Base-by-base conservation (phyloP, 2,329 filamentous ascomycete genomes). In the Paracoccidioides lutzii region DNA sequence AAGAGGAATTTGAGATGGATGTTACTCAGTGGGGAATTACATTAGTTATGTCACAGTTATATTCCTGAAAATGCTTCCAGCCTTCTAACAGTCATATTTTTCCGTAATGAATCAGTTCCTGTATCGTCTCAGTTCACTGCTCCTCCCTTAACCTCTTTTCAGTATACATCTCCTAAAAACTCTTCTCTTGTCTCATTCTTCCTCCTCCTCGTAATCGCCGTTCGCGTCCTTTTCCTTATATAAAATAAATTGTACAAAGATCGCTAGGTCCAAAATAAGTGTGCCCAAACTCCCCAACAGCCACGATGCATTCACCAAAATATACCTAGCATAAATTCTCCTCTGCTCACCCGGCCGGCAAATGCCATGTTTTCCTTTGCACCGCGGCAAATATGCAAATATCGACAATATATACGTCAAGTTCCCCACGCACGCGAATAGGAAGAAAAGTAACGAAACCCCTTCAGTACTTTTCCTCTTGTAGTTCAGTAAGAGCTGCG, bases 381-480 rank as follows among this genome's bases (percentile, higher is more conserved):
- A 95, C 35, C 79, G 75, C 0, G 90, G 88, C 57, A 90, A 88
- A 66, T 90, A 97, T 0, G 90, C 90, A 60, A 97, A 79, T 62
- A 98, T 97, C 41, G 85, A 90, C 41, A 95, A 75, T 15, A 96
- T 90, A 65, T 94, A 97, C 0, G 90, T 96, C 61, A 95, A 71
- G 69, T 98, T 98, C 2, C 93, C 93, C 5, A 97, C 81, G 67
- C 91, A 97, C 4, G 93, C 93, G 68, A 98, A 97, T 28, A 97
- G 76, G 75, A 97, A 97, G 73, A 97, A 98, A 9, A 97, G 79
- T 73, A 96, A 83, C 61, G 87, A 91, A 22, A 98, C 85, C 3
- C 93, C 93, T 55, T 97, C 90, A 0, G 90, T 96, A 45, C 85
- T 90, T 74, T 95, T 95, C 59, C 93, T 85, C 22, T 88, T 82